Evolutionary conservation across 805 yeast genomes (phyloP).

Genomic region (Wickerhamiella bombiphila): DNA sequence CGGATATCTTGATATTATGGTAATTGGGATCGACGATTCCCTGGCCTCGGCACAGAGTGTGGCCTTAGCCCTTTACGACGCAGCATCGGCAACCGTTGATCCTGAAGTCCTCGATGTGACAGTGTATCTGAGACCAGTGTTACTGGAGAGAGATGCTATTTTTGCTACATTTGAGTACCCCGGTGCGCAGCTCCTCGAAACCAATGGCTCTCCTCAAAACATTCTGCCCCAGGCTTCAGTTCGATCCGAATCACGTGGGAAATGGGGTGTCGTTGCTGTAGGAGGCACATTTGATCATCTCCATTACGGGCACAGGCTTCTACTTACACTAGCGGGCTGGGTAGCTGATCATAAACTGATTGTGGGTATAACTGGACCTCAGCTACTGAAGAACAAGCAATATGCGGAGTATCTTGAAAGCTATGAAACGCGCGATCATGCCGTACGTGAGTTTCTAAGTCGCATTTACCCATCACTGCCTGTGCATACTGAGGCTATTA

Average conservation of each 20-base stretch:
- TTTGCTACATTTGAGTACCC: not conserved
- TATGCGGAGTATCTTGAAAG: slow-evolving; percentile 50
- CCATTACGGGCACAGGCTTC: slow-evolving; percentile 87
- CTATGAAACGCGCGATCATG: slow-evolving; percentile 35
- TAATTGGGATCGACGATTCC: not conserved
- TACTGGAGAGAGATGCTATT: not conserved
- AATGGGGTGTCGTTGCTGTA: slow-evolving; percentile 30
- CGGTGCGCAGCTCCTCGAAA: not conserved
- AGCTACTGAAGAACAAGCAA: slow-evolving; percentile 59
- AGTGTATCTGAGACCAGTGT: not conserved
- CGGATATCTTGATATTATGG: slow-evolving; percentile 12
- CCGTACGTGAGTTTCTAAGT: slow-evolving; percentile 36
- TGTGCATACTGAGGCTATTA: slow-evolving; percentile 45
- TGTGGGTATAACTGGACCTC: slow-evolving; percentile 72
- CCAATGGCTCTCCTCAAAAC: not conserved
- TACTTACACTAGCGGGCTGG: slow-evolving; percentile 59
- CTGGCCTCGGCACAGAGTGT: not conserved
- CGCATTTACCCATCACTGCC: slow-evolving; percentile 32
- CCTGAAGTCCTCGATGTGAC: not conserved
- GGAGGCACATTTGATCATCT: slow-evolving; percentile 97
- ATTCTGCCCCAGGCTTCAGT: not conserved
- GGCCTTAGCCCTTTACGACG: not conserved
- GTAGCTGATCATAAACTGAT: slow-evolving; percentile 42
- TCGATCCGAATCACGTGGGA: not conserved
- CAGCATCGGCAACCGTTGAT: not conserved